phyloP scores from a whole-genome alignment of 306 rosid species.

The Cucumis hystrix region DNA sequence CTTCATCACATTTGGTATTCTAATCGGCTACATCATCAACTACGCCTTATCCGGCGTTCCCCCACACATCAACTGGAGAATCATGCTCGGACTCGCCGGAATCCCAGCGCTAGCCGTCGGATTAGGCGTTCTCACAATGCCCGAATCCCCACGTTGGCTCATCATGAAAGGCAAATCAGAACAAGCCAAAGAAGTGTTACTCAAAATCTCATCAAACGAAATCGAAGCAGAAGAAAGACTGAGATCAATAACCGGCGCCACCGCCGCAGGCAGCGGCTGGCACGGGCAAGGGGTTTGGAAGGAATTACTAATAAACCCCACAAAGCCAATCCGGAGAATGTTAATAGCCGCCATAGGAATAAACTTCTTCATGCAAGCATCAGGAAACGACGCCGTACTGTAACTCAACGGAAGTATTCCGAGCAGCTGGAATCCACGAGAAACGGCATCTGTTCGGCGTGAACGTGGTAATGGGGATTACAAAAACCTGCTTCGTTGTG shows the following conservation, averaged over 20 bases:
- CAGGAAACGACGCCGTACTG: slow-evolving; percentile 91
- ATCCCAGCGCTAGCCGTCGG: slow-evolving; percentile 39
- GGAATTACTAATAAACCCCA: slow-evolving; percentile 42
- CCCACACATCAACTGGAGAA: slow-evolving; percentile 35
- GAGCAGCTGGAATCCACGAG: slow-evolving; percentile 44
- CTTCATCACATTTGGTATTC: slow-evolving; percentile 53
- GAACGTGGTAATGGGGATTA: slow-evolving; percentile 53
- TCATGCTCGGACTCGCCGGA: slow-evolving; percentile 68
- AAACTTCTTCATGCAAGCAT: slow-evolving; percentile 88
- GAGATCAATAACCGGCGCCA: slow-evolving; percentile 34
- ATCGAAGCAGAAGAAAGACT: slow-evolving; percentile 58
- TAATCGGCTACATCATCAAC: slow-evolving; percentile 55
- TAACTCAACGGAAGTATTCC: slow-evolving; percentile 68
- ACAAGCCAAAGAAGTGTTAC: slow-evolving; percentile 49
- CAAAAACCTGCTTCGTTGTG: slow-evolving; percentile 46
- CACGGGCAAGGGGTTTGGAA: slow-evolving; percentile 54
- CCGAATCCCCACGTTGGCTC: slow-evolving; percentile 78
- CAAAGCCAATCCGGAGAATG: slow-evolving; percentile 34
- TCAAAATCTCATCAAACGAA: slow-evolving; percentile 28
- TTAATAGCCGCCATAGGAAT: slow-evolving; percentile 61
- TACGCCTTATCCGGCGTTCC: slow-evolving; percentile 46
- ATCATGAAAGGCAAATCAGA: slow-evolving; percentile 38
- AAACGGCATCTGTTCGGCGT: slow-evolving; percentile 44
- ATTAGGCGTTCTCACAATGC: slow-evolving; percentile 51
- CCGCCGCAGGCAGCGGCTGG: slow-evolving; percentile 1